Evolutionary conservation across 2,329 filamentous ascomycete species (phyloP).

Genomic region (Aspergillus candidus): DNA sequence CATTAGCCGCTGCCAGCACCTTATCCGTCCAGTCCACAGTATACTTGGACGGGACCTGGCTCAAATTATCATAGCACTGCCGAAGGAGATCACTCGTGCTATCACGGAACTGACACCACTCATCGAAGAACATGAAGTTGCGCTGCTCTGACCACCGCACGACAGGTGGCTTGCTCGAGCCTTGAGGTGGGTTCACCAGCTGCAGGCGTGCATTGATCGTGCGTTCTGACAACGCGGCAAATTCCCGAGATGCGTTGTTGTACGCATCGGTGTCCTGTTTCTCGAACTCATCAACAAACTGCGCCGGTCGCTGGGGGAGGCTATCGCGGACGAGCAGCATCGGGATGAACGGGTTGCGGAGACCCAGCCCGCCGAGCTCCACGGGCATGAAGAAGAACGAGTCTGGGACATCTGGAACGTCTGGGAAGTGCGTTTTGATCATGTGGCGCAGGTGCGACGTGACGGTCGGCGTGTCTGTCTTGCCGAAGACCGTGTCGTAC

Average conservation of each 20-base stretch:
- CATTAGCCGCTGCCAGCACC: slow-evolving; percentile 15
- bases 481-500: slow-evolving; percentile 40
- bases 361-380: slow-evolving; percentile 42
- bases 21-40: slow-evolving; percentile 14
- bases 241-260: slow-evolving; percentile 15
- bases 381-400: slow-evolving; percentile 45
- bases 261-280: slow-evolving; percentile 21
- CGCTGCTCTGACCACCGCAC: slow-evolving; percentile 12
- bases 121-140: slow-evolving; percentile 32
- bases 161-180: slow-evolving; percentile 1
- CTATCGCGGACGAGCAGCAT: slow-evolving; percentile 35
- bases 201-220: not conserved
- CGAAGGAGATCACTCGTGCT: slow-evolving; percentile 11
- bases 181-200: not conserved
- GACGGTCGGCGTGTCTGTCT: slow-evolving; percentile 31
- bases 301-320: slow-evolving; percentile 17
- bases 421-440: slow-evolving; percentile 45
- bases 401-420: slow-evolving; percentile 38
- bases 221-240: slow-evolving; percentile 15
- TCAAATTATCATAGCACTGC: slow-evolving; percentile 21
- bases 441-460: slow-evolving; percentile 46
- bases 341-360: slow-evolving; percentile 44
- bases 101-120: slow-evolving; percentile 31
- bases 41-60: slow-evolving; percentile 16
- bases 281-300: slow-evolving; percentile 17